Conservation (phyloP, 2,329 filamentous ascomycete species). For the Mollisiaceae sp. region DNA sequence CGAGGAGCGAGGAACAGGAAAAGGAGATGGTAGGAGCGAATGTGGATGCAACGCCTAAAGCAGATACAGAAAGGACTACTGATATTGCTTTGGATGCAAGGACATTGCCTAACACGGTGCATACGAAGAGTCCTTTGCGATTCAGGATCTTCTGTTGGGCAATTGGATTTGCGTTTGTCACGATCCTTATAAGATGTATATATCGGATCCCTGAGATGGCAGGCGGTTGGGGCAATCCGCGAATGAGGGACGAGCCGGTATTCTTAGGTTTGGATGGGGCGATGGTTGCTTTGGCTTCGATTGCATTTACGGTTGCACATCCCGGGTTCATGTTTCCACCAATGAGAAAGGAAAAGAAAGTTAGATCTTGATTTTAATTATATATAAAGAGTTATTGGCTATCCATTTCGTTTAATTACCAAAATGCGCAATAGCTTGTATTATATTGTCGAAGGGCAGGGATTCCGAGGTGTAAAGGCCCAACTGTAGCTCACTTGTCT, state of each 20-base stretch:
- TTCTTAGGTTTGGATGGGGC: constrained; percentile 56
- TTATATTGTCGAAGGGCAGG: no score
- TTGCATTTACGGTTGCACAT: constrained; percentile 22
- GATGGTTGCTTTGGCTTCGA: constrained; percentile 18
- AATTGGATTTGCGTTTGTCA: constrained; percentile 23
- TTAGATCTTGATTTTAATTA: no score
- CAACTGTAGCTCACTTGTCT: no score
- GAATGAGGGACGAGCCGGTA: constrained; percentile 65
- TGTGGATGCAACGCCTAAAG: constrained; percentile 14
- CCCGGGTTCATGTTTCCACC: constrained; percentile 23
- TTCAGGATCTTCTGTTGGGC: constrained; percentile 25
- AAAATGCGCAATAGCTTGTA: no score
- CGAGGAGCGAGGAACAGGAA: no score
- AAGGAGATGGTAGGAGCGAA: no score
- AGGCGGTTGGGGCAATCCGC: constrained; percentile 64
- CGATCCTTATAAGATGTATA: constrained; percentile 30
- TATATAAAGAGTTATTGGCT: no score
- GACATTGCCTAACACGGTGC: constrained; percentile 6
- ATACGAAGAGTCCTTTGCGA: constrained; percentile 10
- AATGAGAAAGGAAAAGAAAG: constrained; percentile 18
- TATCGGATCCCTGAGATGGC: constrained; percentile 60
- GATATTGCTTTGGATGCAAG: constrained; percentile 10
- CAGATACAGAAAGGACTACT: constrained; percentile 3
- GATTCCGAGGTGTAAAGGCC: no score
- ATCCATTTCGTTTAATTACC: no score